Evolutionary conservation across 805 yeast species (phyloP), one percentile per base, ranked within the genome.

Genomic region (Yarrowia sp.): DNA sequence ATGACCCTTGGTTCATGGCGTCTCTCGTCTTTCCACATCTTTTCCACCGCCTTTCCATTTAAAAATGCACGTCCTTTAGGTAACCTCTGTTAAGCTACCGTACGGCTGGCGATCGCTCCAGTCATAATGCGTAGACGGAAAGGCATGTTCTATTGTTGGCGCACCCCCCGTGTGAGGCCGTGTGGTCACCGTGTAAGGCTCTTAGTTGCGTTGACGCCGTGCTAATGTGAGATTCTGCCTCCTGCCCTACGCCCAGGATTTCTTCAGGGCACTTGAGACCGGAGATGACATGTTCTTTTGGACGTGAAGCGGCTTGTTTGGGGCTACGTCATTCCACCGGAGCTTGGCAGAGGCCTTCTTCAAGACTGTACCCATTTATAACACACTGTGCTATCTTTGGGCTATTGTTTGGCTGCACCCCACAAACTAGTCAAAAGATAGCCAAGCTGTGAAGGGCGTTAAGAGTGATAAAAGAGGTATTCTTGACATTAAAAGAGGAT

Each of bases 31-130:
- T n/a, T 24, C 30, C 30, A 24, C 30, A 24, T 4, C 30, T 24
- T 24, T 24, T 24, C 30, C 30, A 24, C 30, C 30, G 30, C 30
- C 30, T 24, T 24, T 24, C 30, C 30, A 24, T 24, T 24, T 24
- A 5, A 24, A 24, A 24, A 24, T 55, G 61, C 61, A 55, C 46
- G 61, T 40, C n/a, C 40, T 55, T 52, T 36, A 52, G 60, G 44
- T 53, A 52, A 19, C 39, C 58, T 19, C 38, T 38, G 58, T 36
- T 52, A 52, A 52, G 43, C 42, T 34, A 52, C 58, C 44, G 61
- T 55, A 55, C 61, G 61, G 61, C 61, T 55, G 61, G 61, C 60
- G 60, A 53, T 53, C 60, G 60, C 60, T 53, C 60, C 60, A 53
- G 60, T 53, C 44, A 53, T 20, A 53, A 39, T 39, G 60, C 44